phyloP scores from a whole-genome alignment of 2,329 filamentous ascomycete genomes.

The Ramichloridium luteum region DNA sequence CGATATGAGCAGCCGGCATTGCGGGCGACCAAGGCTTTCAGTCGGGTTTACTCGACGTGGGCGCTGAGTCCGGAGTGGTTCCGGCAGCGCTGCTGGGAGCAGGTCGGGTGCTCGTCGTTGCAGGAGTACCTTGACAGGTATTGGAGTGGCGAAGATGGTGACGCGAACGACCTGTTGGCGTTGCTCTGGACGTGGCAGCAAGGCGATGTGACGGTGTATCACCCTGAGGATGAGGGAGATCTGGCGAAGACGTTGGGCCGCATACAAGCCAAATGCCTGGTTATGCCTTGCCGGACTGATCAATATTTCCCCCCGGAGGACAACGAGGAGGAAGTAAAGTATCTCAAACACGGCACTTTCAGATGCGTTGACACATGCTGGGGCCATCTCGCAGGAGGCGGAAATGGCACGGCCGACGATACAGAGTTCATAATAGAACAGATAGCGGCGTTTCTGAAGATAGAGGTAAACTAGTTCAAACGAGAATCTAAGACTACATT shows the following conservation, averaged over 20 bases:
- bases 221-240: constrained; percentile 20
- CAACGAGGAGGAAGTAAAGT: constrained; percentile 26
- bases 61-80: constrained; percentile 31
- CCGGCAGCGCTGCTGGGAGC: constrained; percentile 26
- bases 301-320: constrained; percentile 31
- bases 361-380: constrained; percentile 27
- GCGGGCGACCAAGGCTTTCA: constrained; percentile 28
- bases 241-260: constrained; percentile 24
- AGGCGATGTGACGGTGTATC: constrained; percentile 27
- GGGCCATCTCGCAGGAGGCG: constrained; percentile 32
- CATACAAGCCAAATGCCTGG: constrained; percentile 26
- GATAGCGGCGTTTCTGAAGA: too few species aligned
- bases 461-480: too few species aligned
- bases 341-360: constrained; percentile 23
- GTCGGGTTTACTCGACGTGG: constrained; percentile 30
- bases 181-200: constrained; percentile 32
- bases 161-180: constrained; percentile 27
- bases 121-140: constrained; percentile 23
- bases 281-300: constrained; percentile 31
- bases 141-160: constrained; percentile 15
- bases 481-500: too few species aligned
- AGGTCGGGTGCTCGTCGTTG: constrained; percentile 22
- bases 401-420: constrained; percentile 18
- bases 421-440: too few species aligned
- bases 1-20: constrained; percentile 14